Evolutionary conservation across 2,329 filamentous ascomycete species (phyloP).

Genomic region (Coccinonectria pachysandricola): DNA sequence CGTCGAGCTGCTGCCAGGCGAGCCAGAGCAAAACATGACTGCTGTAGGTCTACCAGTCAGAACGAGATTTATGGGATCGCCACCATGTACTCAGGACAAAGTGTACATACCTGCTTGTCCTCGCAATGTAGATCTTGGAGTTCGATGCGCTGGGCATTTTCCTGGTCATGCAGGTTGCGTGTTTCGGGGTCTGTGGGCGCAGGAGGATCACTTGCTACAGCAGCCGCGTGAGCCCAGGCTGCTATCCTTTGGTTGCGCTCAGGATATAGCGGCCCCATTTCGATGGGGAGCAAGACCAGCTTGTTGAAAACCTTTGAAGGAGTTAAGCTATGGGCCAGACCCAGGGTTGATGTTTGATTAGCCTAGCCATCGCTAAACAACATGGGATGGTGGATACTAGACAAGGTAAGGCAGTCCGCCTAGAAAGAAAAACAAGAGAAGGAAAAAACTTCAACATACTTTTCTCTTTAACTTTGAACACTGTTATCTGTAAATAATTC

Average conservation of each 20-base stretch:
- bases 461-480: not conserved
- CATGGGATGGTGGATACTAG: slow-evolving; percentile 1
- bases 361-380: not conserved
- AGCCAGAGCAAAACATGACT: slow-evolving; percentile 27
- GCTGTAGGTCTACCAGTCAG: slow-evolving; percentile 7
- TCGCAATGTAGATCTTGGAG: not conserved
- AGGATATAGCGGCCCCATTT: slow-evolving; percentile 1
- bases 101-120: slow-evolving; percentile 1
- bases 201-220: slow-evolving; percentile 1
- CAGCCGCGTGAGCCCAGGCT: slow-evolving; percentile 1
- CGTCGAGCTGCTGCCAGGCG: slow-evolving; percentile 53
- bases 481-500: not conserved
- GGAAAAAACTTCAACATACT: not conserved
- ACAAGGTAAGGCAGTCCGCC: not conserved
- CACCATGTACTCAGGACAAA: not conserved
- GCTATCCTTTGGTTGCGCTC: slow-evolving; percentile 1
- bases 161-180: slow-evolving; percentile 1
- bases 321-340: not conserved
- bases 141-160: slow-evolving; percentile 2
- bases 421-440: slow-evolving; percentile 1
- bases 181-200: slow-evolving; percentile 1
- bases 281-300: not conserved
- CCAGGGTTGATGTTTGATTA: slow-evolving; percentile 1
- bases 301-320: not conserved
- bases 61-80: not conserved